Evolutionary conservation across 495 filamentous ascomycete genomes (phyloP), one percentile per base, ranked within the genome.

Genomic region (Astrothelium subdiscretum): DNA sequence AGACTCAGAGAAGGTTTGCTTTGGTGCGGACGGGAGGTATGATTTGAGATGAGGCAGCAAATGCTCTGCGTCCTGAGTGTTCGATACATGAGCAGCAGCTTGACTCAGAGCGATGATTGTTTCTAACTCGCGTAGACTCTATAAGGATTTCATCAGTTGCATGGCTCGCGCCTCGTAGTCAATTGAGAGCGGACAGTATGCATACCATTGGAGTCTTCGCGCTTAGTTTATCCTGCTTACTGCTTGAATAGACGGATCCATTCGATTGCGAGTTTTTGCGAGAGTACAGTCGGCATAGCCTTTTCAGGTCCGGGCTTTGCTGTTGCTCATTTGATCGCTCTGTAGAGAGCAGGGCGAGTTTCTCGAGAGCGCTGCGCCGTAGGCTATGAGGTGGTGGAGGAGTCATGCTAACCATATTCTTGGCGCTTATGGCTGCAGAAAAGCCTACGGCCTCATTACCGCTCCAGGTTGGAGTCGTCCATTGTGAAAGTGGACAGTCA

Each of bases 71-170:
- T 84, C 86, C 60, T 89, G 82, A 5, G 76, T 67, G 58, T 80
- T 81, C 20, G 83, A 77, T 15, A 97, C 75, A 18, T 83, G 76
- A 20, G 89, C 85, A 10, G 91, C 88, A 29, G 94, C 88, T 74
- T 88, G 90, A 74, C 92, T 95, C 26, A 98, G 80, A 32, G 92
- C 90, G 22, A 97, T 75, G 29, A 97, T 79, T 42, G 92, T 86
- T 71, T 97, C 91, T 63, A 95, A 83, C 78, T 98, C 94, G 60
- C 88, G 84, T 58, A 90, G 73, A 20, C 79, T 81, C 48, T 87
- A 62, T 43, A n/a, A 20, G 22, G 12, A 52, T 6, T 42, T 32
- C 8, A 62, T 78, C 44, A 79, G 72, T 66, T 59, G 62, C 5
- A 4, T 27, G 8, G 13, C 2, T 27, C n/a, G 24, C 58, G 31